Base-by-base conservation (phyloP, 768 basidiomycete species). In the Polyporus arcularius region DNA sequence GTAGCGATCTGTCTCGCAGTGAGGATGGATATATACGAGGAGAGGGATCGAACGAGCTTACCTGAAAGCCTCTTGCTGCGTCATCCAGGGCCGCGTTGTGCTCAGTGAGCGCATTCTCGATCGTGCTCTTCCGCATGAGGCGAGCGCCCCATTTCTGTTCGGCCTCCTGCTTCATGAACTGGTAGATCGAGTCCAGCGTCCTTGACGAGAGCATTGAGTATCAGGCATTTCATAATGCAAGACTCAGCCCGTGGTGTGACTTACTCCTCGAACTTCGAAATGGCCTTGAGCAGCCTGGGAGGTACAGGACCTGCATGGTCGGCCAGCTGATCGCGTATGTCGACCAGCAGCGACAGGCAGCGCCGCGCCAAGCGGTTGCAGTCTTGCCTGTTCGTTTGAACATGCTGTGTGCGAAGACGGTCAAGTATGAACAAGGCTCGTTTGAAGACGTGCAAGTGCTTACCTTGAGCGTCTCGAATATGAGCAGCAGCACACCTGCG, bases 41-140 rank as follows among this genome's bases (percentile, higher is more conserved):
- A 26, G 21, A 26, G 21, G 21, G 21, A 26, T 26, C 21, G 21
- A 26, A 26, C 21, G 21, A 16, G 30, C 58, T 26, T 60, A 79
- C 82, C 73, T 82, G 81, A 58, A 82, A 81, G 9, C 80, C 75
- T 50, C 77, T 76, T 11, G 77, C 73, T 11, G 82, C 79, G 26
- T 82, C 81, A 26, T 80, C 76, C 38, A 82, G 65, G 49, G 70
- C 67, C 18, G 55, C 66, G 39, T 72, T 68, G 49, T 74, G 75
- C 8, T 75, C 71, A 2, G 43, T 65, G 4, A 82, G 69, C 4
- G 79, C 73, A 38, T 66, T 68, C 57, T 82, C 80, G 15, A 81
- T 80, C 0, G 72, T 70, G 14, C 58, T 66, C 60, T 78, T 82
- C 40, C 74, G 73, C 40, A 78, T 66, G 28, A 82, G 73, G 6